Base-by-base conservation (phyloP, 2,329 filamentous ascomycete genomes). In the Cryphonectria nitschkei region DNA sequence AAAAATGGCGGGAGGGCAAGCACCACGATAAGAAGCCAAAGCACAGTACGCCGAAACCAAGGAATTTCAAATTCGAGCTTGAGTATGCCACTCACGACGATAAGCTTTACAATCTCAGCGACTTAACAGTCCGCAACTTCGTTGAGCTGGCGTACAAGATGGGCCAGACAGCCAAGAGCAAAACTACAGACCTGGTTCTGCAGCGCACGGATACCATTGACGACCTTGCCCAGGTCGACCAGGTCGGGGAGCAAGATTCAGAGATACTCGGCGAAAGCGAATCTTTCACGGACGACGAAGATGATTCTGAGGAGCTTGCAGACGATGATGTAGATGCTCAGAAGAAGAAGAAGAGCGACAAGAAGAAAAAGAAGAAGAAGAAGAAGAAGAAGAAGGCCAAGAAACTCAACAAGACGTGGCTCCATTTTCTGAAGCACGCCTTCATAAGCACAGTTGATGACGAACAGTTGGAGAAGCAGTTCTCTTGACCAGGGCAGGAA, bases 71-170 rank as follows among this genome's bases (percentile, higher is more conserved):
- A 22, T 98, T 89, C 77, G 87, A 97, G 78, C 84, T 97, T 65
- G 94, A 97, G 79, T 99, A 99, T 79, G 90, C 90, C 79, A 98
- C 95, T 0, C 91, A 89, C 69, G 87, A 90, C 32, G 94, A 98
- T 78, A 82, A 89, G 70, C 80, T 91, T 0, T 98, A 95, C 79
- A 87, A 88, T 72, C 81, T 98, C 75, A 85, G 88, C 60, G 95
- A 98, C 80, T 82, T 99, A 79, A 98, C 95, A 0, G 92, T 98
- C 67, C 86, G 88, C 73, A 97, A 90, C 78, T 92, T 92, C 78
- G 83, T 98, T 61, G 87, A 92, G 72, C 85, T 98, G 64, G 96
- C 96, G 14, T 88, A 91, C 73, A 86, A 91, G 68, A 97, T 98
- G 77, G 93, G 92, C 1, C 83, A 88, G 64, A 79, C 79, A 26